Evolutionary conservation across 2,329 filamentous ascomycete species (phyloP).

Genomic region (Phialophora tarda): DNA sequence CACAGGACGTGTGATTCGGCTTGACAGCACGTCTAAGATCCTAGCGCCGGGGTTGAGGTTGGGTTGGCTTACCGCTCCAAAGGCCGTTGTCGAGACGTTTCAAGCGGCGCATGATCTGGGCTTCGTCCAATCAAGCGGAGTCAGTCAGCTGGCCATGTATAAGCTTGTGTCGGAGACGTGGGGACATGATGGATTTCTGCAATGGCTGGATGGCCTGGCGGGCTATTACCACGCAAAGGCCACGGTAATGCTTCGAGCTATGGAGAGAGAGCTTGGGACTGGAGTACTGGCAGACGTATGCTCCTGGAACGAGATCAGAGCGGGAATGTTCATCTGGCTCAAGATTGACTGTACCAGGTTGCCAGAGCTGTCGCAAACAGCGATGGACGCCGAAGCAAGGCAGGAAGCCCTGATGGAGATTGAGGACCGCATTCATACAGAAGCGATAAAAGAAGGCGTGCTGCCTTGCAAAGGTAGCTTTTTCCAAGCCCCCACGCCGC

Average conservation of each 20-base stretch:
- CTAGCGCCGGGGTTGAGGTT: slow-evolving; percentile 7
- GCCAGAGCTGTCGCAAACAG: neutral
- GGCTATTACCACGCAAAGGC: slow-evolving; percentile 1
- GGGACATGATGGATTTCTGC: slow-evolving; percentile 11
- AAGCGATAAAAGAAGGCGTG: neutral
- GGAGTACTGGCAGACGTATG: neutral
- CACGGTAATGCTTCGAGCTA: neutral
- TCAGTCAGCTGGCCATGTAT: slow-evolving; percentile 34
- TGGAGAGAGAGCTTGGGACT: neutral
- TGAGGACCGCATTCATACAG: neutral
- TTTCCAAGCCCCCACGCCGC: neutral
- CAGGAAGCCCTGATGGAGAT: neutral
- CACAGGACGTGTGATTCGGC: neutral
- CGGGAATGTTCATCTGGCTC: neutral
- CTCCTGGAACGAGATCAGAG: neutral
- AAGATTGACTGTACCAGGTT: neutral
- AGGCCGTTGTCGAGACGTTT: slow-evolving; percentile 9
- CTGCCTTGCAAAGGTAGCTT: neutral
- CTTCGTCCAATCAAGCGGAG: slow-evolving; percentile 11
- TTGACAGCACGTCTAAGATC: slow-evolving; percentile 11
- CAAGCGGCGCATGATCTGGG: slow-evolving; percentile 14
- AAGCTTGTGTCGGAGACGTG: slow-evolving; percentile 16
- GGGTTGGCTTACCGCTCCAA: slow-evolving; percentile 15
- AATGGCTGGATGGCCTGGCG: slow-evolving; percentile 9
- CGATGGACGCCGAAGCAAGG: neutral